A percentile compares a stretch with the other conserved stretches of the same genome.
Evolutionary conservation across 2,329 filamentous ascomycete species (phyloP).

Genomic region (Epichloe festucae): DNA sequence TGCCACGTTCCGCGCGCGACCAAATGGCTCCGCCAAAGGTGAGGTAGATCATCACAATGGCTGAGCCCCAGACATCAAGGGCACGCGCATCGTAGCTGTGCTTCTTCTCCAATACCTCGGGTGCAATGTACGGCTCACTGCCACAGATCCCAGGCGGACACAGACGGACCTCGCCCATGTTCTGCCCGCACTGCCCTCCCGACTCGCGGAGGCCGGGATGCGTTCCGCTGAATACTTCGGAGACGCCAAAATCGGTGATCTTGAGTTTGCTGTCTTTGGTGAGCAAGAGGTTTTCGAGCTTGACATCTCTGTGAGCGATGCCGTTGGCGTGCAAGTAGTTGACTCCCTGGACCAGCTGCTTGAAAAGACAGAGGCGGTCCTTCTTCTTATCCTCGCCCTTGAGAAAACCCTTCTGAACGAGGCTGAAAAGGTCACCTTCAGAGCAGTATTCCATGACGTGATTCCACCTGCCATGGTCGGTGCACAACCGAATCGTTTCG

Average conservation of each 20-base stretch:
- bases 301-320: slow-evolving; percentile 84
- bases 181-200: slow-evolving; percentile 58
- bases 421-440: slow-evolving; percentile 64
- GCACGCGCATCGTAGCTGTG: slow-evolving; percentile 57
- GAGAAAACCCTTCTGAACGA: slow-evolving; percentile 62
- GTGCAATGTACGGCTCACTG: slow-evolving; percentile 75
- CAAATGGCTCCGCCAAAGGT: slow-evolving; percentile 62
- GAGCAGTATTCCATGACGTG: slow-evolving; percentile 90
- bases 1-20: slow-evolving; percentile 48
- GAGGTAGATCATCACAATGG: slow-evolving; percentile 70
- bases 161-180: slow-evolving; percentile 57
- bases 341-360: slow-evolving; percentile 73
- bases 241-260: slow-evolving; percentile 85
- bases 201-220: slow-evolving; percentile 67
- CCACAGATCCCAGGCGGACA: slow-evolving; percentile 74
- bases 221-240: slow-evolving; percentile 70
- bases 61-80: slow-evolving; percentile 77
- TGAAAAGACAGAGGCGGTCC: slow-evolving; percentile 76
- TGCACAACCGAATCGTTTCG: slow-evolving; percentile 64
- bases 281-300: slow-evolving; percentile 75
- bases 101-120: slow-evolving; percentile 64
- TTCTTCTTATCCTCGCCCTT: slow-evolving; percentile 47
- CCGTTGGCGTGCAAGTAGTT: slow-evolving; percentile 71
- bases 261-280: slow-evolving; percentile 71
- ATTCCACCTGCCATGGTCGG: slow-evolving; percentile 64